Base-by-base conservation (phyloP, 805 yeast species). In the Sugiyamaella americana region DNA sequence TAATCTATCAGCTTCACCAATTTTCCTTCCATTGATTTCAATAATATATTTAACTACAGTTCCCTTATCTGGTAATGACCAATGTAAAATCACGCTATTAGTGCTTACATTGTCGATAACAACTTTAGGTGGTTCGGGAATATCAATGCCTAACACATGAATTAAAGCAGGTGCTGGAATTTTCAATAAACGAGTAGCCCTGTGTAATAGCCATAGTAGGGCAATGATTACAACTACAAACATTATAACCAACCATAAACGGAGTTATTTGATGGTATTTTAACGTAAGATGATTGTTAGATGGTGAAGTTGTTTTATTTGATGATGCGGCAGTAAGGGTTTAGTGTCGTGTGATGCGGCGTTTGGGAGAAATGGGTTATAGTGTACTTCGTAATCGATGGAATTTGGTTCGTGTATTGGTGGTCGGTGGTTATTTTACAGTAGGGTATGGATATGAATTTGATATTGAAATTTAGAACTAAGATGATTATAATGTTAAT, bases 121-220 rank as follows among this genome's bases (percentile, higher is more conserved):
- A 16, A 63, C 62, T 13, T 50, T 50, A 2, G 68, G 68, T 13
- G 65, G 46, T 3, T 62, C 59, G 1, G 69, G 69, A 5, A 65
- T 52, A 39, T 64, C 68, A 29, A 64, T 62, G 13, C 69, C 69
- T 29, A 64, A 52, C 18, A 60, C 52, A 43, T 61, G 59, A 20
- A 64, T 58, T 18, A 64, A 59, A 10, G 58, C 51, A 13, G 65
- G 59, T 19, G 63, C 61, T 2, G 69, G 66, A 38, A 63, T 61
- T 49, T 57, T 61, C 18, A 64, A 51, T 43, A 64, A 56, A 30
- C 61, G 53, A 23, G 64, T 55, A 35, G 65, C 64, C 19, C 69
- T 55, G 44, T 60, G 65, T 11, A 62, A 52, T 24, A 64, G 61
- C 67, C 68, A 64, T 35, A 59, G 43, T 30, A 61, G 50, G 34